Percentiles rank a stretch among this genome's conserved stretches.
Evolutionary conservation across 495 filamentous ascomycete genomes (phyloP).

Genomic region (Bryoglossum gracile): DNA sequence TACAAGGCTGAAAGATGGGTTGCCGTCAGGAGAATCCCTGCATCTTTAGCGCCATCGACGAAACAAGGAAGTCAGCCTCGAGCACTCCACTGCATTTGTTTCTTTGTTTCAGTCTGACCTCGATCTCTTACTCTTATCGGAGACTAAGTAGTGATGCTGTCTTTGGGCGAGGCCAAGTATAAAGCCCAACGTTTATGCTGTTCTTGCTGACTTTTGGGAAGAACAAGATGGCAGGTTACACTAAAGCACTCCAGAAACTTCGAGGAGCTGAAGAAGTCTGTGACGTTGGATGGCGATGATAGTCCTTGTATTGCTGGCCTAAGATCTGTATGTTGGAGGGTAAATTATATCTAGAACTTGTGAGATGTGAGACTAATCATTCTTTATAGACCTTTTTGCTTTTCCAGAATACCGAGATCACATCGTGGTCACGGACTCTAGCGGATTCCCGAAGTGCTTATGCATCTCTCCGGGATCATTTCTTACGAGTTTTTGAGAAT

Average conservation of each 20-base stretch:
- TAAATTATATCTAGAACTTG: slow-evolving; percentile 28
- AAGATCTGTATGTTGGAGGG: slow-evolving; percentile 93
- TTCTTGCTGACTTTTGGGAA: slow-evolving; percentile 20
- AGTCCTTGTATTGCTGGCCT: slow-evolving; percentile 64
- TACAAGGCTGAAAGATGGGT: background rate
- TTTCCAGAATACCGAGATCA: slow-evolving; percentile 58
- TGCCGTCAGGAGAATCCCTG: no score
- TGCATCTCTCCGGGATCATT: slow-evolving; percentile 59
- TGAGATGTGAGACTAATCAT: slow-evolving; percentile 4
- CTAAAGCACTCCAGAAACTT: slow-evolving; percentile 52
- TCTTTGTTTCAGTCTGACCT: background rate
- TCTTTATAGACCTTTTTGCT: slow-evolving; percentile 65
- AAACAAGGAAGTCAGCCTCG: background rate
- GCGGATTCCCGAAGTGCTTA: slow-evolving; percentile 68
- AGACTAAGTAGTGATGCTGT: slow-evolving; percentile 44
- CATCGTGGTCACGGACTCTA: slow-evolving; percentile 62
- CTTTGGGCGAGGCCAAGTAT: slow-evolving; percentile 56
- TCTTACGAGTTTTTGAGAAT: slow-evolving; percentile 72
- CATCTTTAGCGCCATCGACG: no score
- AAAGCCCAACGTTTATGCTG: background rate
- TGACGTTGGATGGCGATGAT: slow-evolving; percentile 47
- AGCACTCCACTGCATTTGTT: background rate
- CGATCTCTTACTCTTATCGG: no score
- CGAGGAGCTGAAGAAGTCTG: slow-evolving; percentile 56
- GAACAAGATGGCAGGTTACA: slow-evolving; percentile 57